phyloP scores from a whole-genome alignment of 169 alveolate species.

The Plasmodium fragile region DNA sequence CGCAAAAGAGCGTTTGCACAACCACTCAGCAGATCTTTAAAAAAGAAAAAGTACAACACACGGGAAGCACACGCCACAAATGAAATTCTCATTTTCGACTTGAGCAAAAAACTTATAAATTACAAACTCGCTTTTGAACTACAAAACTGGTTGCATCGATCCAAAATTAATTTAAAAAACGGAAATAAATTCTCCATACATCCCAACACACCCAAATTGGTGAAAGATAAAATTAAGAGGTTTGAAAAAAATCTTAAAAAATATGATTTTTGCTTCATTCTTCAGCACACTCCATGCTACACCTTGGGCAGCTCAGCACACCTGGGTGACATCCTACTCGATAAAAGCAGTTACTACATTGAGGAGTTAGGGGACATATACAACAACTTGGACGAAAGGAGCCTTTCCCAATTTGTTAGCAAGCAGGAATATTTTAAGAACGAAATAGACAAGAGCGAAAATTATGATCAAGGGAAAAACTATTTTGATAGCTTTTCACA shows the following conservation, averaged over 20 bases:
- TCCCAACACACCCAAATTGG: slow-evolving; percentile 4
- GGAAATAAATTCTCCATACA: not conserved
- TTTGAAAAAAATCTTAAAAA: slow-evolving; percentile 43
- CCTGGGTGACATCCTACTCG: slow-evolving; percentile 42
- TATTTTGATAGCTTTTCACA: slow-evolving; percentile 9
- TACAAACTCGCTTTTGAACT: slow-evolving; percentile 53
- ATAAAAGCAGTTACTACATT: slow-evolving; percentile 12
- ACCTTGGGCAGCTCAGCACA: slow-evolving; percentile 81
- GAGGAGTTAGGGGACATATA: slow-evolving; percentile 54
- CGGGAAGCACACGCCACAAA: not conserved
- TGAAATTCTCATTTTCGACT: slow-evolving; percentile 56
- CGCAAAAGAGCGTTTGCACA: not conserved
- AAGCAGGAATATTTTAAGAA: slow-evolving; percentile 14
- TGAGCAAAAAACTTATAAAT: slow-evolving; percentile 56
- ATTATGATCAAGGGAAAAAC: slow-evolving; percentile 41
- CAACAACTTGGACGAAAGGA: slow-evolving; percentile 18
- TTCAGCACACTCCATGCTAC: slow-evolving; percentile 81
- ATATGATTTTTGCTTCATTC: slow-evolving; percentile 78
- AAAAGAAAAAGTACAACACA: not conserved
- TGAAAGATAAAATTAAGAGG: slow-evolving; percentile 29
- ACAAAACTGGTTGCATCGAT: slow-evolving; percentile 41
- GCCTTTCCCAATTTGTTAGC: slow-evolving; percentile 12
- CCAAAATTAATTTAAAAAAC: slow-evolving; percentile 47
- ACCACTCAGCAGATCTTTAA: not conserved
- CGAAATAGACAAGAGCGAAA: slow-evolving; percentile 10